Evolutionary conservation across 2,329 filamentous ascomycete genomes (phyloP), one percentile per base, ranked within the genome.

Genomic region (Neofusicoccum ribis): DNA sequence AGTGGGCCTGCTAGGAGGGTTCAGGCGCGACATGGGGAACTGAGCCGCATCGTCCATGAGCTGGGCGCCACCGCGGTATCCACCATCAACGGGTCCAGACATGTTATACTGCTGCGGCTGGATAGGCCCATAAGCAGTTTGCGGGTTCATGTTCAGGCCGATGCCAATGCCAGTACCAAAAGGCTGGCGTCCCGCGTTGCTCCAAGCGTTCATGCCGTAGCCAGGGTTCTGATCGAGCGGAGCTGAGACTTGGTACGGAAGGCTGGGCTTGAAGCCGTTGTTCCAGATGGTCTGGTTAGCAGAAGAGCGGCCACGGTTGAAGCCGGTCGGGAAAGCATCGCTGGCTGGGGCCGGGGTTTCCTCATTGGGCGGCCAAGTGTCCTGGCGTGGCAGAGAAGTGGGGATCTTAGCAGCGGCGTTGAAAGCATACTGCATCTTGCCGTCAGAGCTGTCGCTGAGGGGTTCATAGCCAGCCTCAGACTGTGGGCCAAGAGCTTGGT

Each of bases 201-300:
- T 58, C 51, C 52, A 58, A 6, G 41, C 36, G 14, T 39, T 43
- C 17, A 50, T 50, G n/a, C 44, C 52, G 27, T 58, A 54, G 15
- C 27, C 49, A 8, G 54, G 12, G 14, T 23, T 15, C 8, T 60
- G 49, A 7, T 50, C 39, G 36, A 46, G 11, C 5, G 63, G 44
- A 34, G 54, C 27, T 8, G 56, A 15, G 9, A 60, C 12, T n/a
- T 62, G 64, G 27, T 58, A 56, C 14, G 56, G 15, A 8, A 66
- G 39, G 34, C n/a, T 36, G n/a, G 64, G 50, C 50, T 63, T 66
- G 64, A 63, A 63, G 17, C 58, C 67, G 44, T 69, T 70, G 68
- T 78, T 81, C 86, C 87, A 89, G 63, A 88, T 85, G 58, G 81
- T 82, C 47, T 85, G 83, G 64, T 82, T 74, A 58, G 85, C 84